phyloP scores from a whole-genome alignment of 106 monocot species.

The Phalaenopsis aphrodite region DNA sequence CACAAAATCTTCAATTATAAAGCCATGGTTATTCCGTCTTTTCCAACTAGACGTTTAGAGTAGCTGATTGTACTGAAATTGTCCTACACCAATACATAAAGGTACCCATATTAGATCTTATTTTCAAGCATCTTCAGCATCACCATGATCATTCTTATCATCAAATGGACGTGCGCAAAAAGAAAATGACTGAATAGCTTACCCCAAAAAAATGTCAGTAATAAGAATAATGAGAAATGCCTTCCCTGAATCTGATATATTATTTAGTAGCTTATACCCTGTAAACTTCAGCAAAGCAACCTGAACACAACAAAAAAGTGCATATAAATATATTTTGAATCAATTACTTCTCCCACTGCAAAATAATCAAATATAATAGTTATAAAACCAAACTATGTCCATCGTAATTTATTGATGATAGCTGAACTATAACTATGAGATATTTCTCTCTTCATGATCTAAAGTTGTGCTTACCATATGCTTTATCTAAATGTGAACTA shows the following conservation, averaged over 20 bases:
- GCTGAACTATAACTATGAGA: neutral
- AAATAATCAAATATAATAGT: neutral
- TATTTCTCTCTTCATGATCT: neutral
- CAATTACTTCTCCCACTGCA: neutral
- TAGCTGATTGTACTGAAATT: no score
- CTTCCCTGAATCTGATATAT: slow-evolving; percentile 81
- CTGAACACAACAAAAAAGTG: slow-evolving; percentile 25
- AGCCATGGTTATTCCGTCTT: no score
- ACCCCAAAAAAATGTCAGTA: slow-evolving; percentile 97
- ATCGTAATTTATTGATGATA: neutral
- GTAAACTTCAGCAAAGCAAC: slow-evolving; percentile 96
- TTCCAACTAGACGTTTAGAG: no score
- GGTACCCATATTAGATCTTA: no score
- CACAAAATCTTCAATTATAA: no score
- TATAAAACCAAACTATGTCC: neutral
- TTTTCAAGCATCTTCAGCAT: no score
- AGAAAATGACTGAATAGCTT: slow-evolving; percentile 11
- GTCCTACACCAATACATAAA: no score
- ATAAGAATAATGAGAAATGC: slow-evolving; percentile 86
- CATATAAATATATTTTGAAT: neutral
- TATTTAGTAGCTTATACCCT: slow-evolving; percentile 92
- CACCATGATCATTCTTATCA: no score
- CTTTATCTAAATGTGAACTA: no score
- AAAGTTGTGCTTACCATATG: no score
- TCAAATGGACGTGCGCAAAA: neutral